Evolutionary conservation across 257 asterid genomes (phyloP).

Genomic region (Fraxinus americana): DNA sequence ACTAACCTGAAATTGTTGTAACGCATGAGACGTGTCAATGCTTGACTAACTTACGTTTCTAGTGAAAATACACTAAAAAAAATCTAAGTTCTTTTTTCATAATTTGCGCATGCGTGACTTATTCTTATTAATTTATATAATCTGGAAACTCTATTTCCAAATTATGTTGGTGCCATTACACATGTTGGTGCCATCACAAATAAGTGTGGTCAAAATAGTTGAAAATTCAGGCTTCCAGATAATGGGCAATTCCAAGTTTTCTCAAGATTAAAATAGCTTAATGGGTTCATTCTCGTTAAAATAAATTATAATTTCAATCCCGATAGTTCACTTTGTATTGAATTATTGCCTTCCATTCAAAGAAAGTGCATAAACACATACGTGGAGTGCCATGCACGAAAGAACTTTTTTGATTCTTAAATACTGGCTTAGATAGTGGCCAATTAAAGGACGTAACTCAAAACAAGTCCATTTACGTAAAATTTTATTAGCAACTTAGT

Average conservation of each 20-base stretch:
- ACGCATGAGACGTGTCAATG: too few relatives aligned
- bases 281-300: not conserved
- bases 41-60: too few relatives aligned
- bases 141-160: too few relatives aligned
- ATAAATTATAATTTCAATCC: not conserved
- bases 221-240: not conserved
- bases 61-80: too few relatives aligned
- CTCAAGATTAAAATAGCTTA: not conserved
- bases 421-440: not conserved
- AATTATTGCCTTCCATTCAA: not conserved
- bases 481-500: not conserved
- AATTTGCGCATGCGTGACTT: too few relatives aligned
- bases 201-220: not conserved
- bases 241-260: not conserved
- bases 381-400: not conserved
- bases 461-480: not conserved
- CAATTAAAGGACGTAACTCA: not conserved
- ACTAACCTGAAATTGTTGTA: too few relatives aligned
- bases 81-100: rapidly evolving
- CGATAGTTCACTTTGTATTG: not conserved
- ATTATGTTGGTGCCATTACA: too few relatives aligned
- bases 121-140: too few relatives aligned
- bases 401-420: not conserved
- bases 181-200: too few relatives aligned
- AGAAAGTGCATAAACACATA: not conserved